Evolutionary conservation across 495 filamentous ascomycete genomes (phyloP), one percentile per base, ranked within the genome.

Genomic region (Echria macrotheca): DNA sequence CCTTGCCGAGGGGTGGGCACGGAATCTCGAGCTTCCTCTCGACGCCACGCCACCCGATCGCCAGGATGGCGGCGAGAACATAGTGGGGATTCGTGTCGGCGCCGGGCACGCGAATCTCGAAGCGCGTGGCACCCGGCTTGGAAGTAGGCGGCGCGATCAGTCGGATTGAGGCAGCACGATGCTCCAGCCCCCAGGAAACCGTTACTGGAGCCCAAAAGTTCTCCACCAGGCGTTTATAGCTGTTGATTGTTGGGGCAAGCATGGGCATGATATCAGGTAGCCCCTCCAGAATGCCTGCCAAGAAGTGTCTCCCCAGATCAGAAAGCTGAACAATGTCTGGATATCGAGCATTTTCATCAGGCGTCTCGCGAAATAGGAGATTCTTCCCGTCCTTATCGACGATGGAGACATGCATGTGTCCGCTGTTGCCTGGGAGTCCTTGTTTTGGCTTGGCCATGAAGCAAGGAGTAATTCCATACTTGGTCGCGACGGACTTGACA

Each of bases 171-270:
- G 93, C 93, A 1, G 89, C 89, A 31, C 93, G 86, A 57, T 98
- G 93, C 65, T 97, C 93, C 6, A 96, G 66, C 1, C 94, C 93
- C 94, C 93, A 98, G 2, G 87, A 94, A 1, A 96, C 93, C 0
- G 90, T 96, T 5, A 98, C 91, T 0, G 93, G 93, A 0, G 93
- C 93, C 94, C 94, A 97, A 69, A 95, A 96, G 64, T 97, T 97
- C 73, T 98, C 93, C 9, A 98, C 93, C 1, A 98, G 76, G 1
- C 94, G 84, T 64, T 98, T 98, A 72, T 97, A 98, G 52, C 86
- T 91, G 68, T 98, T 98, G 64, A 98, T 78, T 4, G 89, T 98
- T 1, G 93, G 93, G 2, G 91, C 94, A 8, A 97, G 71, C 43
- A 96, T 65, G 1, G 94, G 94, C 93, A 98, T 98, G 50, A 98